Percentiles rank a stretch among this genome's conserved stretches.
phyloP scores from a whole-genome alignment of 2,329 filamentous ascomycete genomes.

The Fusarium austroafricanum region DNA sequence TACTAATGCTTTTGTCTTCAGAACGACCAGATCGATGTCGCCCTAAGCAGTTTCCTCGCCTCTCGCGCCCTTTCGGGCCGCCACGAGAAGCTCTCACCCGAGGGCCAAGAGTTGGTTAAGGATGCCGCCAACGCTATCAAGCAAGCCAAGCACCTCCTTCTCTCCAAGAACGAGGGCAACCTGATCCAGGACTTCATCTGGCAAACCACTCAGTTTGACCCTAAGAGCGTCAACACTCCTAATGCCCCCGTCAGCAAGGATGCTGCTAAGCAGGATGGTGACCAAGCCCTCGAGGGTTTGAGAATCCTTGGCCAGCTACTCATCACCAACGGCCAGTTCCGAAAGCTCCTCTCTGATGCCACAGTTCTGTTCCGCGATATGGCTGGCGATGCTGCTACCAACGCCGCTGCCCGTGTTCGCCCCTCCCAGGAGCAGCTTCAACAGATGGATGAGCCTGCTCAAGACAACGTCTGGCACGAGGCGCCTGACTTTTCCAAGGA shows the following conservation, averaged over 20 bases:
- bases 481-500: slow-evolving; percentile 79
- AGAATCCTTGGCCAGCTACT: slow-evolving; percentile 89
- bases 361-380: slow-evolving; percentile 87
- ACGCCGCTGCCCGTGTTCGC: slow-evolving; percentile 78
- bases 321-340: slow-evolving; percentile 96
- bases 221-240: slow-evolving; percentile 70
- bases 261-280: slow-evolving; percentile 82
- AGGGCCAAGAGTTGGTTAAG: slow-evolving; percentile 81
- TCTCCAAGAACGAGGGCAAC: slow-evolving; percentile 96
- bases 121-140: slow-evolving; percentile 85
- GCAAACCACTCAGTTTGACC: slow-evolving; percentile 83
- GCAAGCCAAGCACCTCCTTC: slow-evolving; percentile 83
- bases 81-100: slow-evolving; percentile 80
- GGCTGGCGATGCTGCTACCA: slow-evolving; percentile 86
- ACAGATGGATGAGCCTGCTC: slow-evolving; percentile 84
- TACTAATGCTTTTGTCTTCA: slow-evolving; percentile 50
- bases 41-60: slow-evolving; percentile 86
- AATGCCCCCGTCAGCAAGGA: slow-evolving; percentile 79
- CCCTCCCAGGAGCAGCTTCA: slow-evolving; percentile 81
- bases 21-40: slow-evolving; percentile 97
- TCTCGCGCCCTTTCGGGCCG: slow-evolving; percentile 77
- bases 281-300: slow-evolving; percentile 85
- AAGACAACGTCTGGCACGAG: slow-evolving; percentile 95
- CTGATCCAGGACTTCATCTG: slow-evolving; percentile 97
- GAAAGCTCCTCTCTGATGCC: slow-evolving; percentile 81